Evolutionary conservation across 257 asterid species (phyloP).

Genomic region (Primulina eburnea): DNA sequence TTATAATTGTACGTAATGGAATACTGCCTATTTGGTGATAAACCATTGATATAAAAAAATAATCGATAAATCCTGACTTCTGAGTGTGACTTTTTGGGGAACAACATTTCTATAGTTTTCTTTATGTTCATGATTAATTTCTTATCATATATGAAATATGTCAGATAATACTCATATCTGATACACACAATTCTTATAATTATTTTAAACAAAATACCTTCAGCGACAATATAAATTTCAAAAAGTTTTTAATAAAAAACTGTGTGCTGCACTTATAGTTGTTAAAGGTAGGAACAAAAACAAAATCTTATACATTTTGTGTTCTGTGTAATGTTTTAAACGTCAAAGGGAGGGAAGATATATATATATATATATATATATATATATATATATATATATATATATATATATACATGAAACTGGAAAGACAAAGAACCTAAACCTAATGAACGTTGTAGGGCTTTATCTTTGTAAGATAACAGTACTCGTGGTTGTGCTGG

Average conservation of each 20-base stretch:
- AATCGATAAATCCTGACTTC: not conserved
- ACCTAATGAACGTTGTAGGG: slow-evolving; percentile 20
- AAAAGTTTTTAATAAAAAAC: no score
- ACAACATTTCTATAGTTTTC: not conserved
- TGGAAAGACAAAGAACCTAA: slow-evolving; percentile 33
- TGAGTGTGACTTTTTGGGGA: not conserved
- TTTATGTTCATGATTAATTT: not conserved
- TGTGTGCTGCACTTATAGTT: not conserved
- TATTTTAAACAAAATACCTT: no score
- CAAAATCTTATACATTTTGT: no score
- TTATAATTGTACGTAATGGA: slow-evolving; percentile 1
- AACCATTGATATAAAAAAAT: slow-evolving; percentile 22
- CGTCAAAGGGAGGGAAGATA: no score
- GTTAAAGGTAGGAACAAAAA: no score
- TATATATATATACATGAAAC: slow-evolving; percentile 14
- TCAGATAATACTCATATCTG: no score
- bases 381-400: no score
- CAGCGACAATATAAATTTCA: no score
- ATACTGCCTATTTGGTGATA: slow-evolving; percentile 13
- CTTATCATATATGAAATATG: no score
- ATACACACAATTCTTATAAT: no score
- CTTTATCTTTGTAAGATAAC: slow-evolving; percentile 25
- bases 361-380: no score
- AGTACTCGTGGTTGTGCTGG: not conserved
- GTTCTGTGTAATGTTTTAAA: not conserved